Conservation (phyloP, 805 yeast species). For the Candida boleticola region DNA sequence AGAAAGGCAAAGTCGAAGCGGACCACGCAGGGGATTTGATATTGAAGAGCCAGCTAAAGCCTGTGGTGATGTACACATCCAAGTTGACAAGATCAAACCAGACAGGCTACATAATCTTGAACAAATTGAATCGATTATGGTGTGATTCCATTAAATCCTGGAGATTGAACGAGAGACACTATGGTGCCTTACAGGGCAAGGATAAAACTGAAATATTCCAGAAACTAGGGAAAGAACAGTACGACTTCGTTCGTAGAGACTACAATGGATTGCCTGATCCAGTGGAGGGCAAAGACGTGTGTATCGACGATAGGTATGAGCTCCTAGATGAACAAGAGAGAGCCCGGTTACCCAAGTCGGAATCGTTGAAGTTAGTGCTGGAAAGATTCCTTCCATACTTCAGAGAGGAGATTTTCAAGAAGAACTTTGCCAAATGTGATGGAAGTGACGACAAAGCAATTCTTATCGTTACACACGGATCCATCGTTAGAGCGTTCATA, state of each 20-base stretch:
- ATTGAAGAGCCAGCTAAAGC: slow-evolving; percentile 22
- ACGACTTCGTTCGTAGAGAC: slow-evolving; percentile 36
- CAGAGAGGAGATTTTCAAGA: slow-evolving; percentile 24
- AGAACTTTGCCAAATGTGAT: slow-evolving; percentile 16
- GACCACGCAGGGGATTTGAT: slow-evolving; percentile 37
- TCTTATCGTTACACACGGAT: slow-evolving; percentile 42
- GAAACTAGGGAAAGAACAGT: slow-evolving; percentile 35
- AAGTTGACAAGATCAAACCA: slow-evolving; percentile 39
- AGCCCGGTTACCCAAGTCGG: slow-evolving; percentile 35
- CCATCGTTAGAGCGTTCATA: slow-evolving; percentile 39
- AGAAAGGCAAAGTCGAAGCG: slow-evolving; percentile 39
- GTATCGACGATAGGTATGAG: slow-evolving; percentile 37
- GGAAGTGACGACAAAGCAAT: slow-evolving; percentile 24
- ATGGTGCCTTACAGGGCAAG: slow-evolving; percentile 41
- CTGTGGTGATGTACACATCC: slow-evolving; percentile 37
- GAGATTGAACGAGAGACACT: slow-evolving; percentile 45
- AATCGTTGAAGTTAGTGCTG: slow-evolving; percentile 38
- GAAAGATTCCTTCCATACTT: slow-evolving; percentile 39
- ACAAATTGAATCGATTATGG: slow-evolving; percentile 30
- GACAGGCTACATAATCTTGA: slow-evolving; percentile 38
- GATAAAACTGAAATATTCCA: slow-evolving; percentile 35
- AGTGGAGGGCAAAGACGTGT: slow-evolving; percentile 20
- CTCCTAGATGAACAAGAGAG: slow-evolving; percentile 10
- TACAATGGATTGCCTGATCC: slow-evolving; percentile 39
- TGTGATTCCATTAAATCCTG: slow-evolving; percentile 38